phyloP scores from a whole-genome alignment of 2,329 filamentous ascomycete species.

The Claviceps purpurea region DNA sequence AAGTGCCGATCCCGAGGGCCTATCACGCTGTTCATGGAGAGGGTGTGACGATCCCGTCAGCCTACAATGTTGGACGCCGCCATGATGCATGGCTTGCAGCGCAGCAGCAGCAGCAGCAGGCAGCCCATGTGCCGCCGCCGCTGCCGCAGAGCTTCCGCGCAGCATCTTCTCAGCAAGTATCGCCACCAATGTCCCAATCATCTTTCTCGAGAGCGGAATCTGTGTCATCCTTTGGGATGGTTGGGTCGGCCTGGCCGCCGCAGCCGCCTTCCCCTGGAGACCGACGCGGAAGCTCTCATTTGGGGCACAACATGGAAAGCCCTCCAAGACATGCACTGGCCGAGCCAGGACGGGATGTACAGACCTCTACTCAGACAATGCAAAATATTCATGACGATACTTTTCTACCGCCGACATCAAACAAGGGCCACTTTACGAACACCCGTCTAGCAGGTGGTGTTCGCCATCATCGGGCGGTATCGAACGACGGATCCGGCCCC shows the following conservation, averaged over 20 bases:
- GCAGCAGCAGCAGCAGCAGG: slow-evolving; percentile 3
- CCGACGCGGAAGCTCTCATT: neutral
- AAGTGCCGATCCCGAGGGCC: slow-evolving; percentile 23
- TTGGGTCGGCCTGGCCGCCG: neutral
- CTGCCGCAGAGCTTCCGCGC: slow-evolving; percentile 3
- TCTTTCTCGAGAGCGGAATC: neutral
- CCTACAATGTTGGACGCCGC: slow-evolving; percentile 13
- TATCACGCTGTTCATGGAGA: slow-evolving; percentile 25
- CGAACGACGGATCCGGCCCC: neutral
- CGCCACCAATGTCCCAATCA: slow-evolving; percentile 4
- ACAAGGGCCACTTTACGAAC: neutral
- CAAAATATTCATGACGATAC: neutral
- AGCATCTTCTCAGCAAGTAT: slow-evolving; percentile 1
- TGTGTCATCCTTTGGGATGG: slow-evolving; percentile 2
- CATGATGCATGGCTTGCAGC: neutral
- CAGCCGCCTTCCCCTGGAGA: neutral
- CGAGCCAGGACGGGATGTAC: neutral
- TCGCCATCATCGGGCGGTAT: neutral
- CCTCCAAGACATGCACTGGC: neutral
- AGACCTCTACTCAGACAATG: neutral
- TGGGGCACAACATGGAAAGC: neutral
- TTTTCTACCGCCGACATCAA: neutral
- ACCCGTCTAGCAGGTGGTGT: neutral
- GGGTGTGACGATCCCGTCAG: slow-evolving; percentile 16
- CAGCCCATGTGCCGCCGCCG: neutral